Percentiles rank a stretch among this genome's conserved stretches.
Evolutionary conservation across 352 stramenopile genomes (phyloP).

Genomic region (Phytophthora agathidicida): DNA sequence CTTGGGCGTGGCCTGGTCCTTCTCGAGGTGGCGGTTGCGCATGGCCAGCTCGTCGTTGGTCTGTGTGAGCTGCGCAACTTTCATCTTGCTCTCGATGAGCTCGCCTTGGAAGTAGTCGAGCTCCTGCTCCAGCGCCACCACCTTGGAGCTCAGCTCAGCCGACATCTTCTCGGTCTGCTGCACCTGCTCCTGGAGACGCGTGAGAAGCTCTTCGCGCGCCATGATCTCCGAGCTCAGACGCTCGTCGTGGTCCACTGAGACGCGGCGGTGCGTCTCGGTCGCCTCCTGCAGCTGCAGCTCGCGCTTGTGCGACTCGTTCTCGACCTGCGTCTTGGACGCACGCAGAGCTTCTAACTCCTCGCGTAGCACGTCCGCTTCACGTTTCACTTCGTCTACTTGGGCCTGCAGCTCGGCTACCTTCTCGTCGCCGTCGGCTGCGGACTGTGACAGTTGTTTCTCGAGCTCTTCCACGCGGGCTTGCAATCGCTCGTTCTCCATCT

Average conservation of each 20-base stretch:
- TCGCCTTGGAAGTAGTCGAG: slow-evolving; percentile 87
- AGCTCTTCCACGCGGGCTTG: slow-evolving; percentile 68
- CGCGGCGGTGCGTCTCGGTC: slow-evolving; percentile 48
- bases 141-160: slow-evolving; percentile 41
- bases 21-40: slow-evolving; percentile 72
- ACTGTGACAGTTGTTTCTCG: slow-evolving; percentile 47
- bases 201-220: slow-evolving; percentile 58
- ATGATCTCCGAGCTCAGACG: slow-evolving; percentile 49
- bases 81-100: slow-evolving; percentile 87
- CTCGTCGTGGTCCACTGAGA: slow-evolving; percentile 50
- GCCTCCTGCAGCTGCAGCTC: slow-evolving; percentile 48
- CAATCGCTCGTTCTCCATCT: slow-evolving; percentile 60
- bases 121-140: slow-evolving; percentile 67
- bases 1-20: slow-evolving; percentile 27
- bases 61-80: slow-evolving; percentile 74
- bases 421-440: slow-evolving; percentile 42
- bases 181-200: slow-evolving; percentile 44
- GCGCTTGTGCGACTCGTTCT: slow-evolving; percentile 55
- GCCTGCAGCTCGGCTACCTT: slow-evolving; percentile 54
- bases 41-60: slow-evolving; percentile 72
- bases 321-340: slow-evolving; percentile 50
- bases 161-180: slow-evolving; percentile 39
- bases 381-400: slow-evolving; percentile 55
- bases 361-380: slow-evolving; percentile 51
- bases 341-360: slow-evolving; percentile 57